Conservation (phyloP, 331 rosid species). For the Malus hybrid region DNA sequence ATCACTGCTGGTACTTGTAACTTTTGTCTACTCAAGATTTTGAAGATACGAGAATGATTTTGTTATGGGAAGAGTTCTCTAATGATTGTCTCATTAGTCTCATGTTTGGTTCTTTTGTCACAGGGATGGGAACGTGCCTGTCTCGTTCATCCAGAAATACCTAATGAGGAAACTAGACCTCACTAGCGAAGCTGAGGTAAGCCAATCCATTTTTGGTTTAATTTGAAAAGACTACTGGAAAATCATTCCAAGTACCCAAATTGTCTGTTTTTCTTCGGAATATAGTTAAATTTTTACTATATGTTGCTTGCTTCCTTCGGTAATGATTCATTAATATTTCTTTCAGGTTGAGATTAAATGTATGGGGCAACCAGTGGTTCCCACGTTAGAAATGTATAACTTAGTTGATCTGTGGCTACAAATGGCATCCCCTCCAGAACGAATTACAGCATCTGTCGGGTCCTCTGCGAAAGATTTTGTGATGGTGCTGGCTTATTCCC, state of each 20-base stretch:
- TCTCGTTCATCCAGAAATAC: slow-evolving; percentile 44
- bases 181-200: slow-evolving; percentile 66
- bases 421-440: slow-evolving; percentile 41
- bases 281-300: neutral
- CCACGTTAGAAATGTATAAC: slow-evolving; percentile 51
- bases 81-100: neutral
- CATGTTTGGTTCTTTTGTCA: slow-evolving; percentile 17
- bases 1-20: neutral
- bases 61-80: neutral
- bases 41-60: neutral
- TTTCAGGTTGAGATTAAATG: slow-evolving; percentile 88
- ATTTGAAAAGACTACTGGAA: neutral
- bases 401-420: slow-evolving; percentile 85
- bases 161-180: slow-evolving; percentile 52
- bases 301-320: neutral
- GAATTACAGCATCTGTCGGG: slow-evolving; percentile 61
- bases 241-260: neutral
- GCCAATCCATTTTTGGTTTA: neutral
- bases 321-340: slow-evolving; percentile 3
- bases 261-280: neutral
- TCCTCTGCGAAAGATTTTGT: slow-evolving; percentile 90
- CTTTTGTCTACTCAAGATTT: neutral
- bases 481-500: slow-evolving; percentile 76
- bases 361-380: slow-evolving; percentile 86
- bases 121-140: slow-evolving; percentile 56